Percentiles rank a stretch among this genome's conserved stretches.
Conservation (phyloP, 2,329 filamentous ascomycete genomes). For the Acrocalymma vagum region DNA sequence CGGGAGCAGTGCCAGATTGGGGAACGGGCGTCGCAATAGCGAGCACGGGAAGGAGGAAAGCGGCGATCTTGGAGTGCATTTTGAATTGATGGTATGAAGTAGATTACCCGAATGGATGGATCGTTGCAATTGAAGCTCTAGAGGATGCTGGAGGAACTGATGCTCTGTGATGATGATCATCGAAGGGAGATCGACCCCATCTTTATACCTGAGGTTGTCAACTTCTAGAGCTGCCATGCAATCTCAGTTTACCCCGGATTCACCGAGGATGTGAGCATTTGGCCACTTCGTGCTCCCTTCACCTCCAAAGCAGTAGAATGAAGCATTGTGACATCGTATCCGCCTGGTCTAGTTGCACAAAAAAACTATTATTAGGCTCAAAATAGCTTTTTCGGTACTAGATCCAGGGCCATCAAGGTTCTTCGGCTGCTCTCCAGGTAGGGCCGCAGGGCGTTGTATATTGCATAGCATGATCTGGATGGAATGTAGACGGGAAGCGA, state of each 20-base stretch:
- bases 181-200: constrained; percentile 13
- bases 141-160: constrained; percentile 24
- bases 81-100: constrained; percentile 18
- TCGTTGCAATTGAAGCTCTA: constrained; percentile 9
- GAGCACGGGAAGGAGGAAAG: constrained; percentile 36
- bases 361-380: constrained; percentile 36
- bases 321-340: constrained; percentile 21
- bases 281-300: constrained; percentile 17
- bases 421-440: constrained; percentile 20
- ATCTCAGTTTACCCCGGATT: constrained; percentile 8
- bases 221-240: not conserved
- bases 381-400: constrained; percentile 26
- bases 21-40: constrained; percentile 36
- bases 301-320: constrained; percentile 21
- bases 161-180: constrained; percentile 33
- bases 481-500: constrained; percentile 10
- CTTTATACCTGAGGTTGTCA: constrained; percentile 36
- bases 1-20: constrained; percentile 23
- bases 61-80: constrained; percentile 40
- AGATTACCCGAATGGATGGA: constrained; percentile 10
- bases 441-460: constrained; percentile 27
- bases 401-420: constrained; percentile 25
- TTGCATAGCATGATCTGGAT: constrained; percentile 28
- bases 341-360: constrained; percentile 25
- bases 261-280: constrained; percentile 18